phyloP scores from a whole-genome alignment of 2,329 filamentous ascomycete species.

The Trichocomaceae sp. region DNA sequence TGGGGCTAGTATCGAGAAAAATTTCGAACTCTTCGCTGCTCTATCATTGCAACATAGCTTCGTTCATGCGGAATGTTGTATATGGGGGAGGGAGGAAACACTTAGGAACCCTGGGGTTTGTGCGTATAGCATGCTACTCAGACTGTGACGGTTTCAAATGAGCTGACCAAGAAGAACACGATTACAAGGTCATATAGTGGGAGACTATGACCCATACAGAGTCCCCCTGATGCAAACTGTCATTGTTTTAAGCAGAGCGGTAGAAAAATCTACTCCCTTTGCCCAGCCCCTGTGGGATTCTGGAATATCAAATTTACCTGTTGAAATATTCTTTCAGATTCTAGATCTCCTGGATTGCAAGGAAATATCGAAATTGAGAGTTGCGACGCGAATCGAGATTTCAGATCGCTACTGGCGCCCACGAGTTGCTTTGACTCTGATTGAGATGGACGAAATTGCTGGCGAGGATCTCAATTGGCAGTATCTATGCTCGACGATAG shows the following conservation, averaged over 20 bases:
- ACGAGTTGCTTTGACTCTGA: conserved; percentile 1
- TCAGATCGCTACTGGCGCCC: conserved; percentile 5
- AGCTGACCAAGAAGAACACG: background rate
- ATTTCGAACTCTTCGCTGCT: conserved; percentile 3
- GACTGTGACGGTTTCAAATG: background rate
- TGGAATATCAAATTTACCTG: background rate
- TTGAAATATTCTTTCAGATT: conserved; percentile 3
- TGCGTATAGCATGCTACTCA: background rate
- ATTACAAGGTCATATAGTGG: no score
- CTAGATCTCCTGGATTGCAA: conserved; percentile 2
- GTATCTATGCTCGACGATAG: conserved; percentile 1
- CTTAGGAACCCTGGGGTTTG: no score
- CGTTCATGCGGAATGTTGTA: background rate
- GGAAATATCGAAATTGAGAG: background rate
- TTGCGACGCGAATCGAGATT: background rate
- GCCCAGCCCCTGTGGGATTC: background rate
- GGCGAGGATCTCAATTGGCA: conserved; percentile 4
- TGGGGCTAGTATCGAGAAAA: conserved; percentile 2
- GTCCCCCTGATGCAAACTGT: background rate
- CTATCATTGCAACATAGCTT: background rate
- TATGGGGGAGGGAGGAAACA: no score
- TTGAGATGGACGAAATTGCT: conserved; percentile 4
- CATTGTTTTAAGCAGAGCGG: conserved; percentile 1
- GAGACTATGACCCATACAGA: background rate
- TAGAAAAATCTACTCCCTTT: background rate